Evolutionary conservation across 305 asterid genomes (phyloP), one percentile per base, ranked within the genome.

Genomic region (Fraxinus sp.): DNA sequence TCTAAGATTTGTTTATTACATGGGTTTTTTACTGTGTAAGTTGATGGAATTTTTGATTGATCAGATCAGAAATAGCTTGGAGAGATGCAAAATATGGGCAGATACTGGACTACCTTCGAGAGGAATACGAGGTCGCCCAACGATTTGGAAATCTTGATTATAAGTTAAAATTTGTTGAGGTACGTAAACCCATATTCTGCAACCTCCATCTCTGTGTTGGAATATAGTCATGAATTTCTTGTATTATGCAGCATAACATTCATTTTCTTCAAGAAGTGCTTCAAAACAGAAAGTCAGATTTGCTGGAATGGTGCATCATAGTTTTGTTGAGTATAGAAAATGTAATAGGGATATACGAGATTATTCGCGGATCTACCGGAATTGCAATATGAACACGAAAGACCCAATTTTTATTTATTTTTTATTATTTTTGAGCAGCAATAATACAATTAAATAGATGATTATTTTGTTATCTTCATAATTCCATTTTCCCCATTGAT

Each of bases 201-300:
- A 59, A 76, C 59, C 79, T 18, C 16, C 8, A 13, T 44, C 16
- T 10, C 4, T 37, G 2, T 44, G 52, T 10, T 10, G 52, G 14
- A 44, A 44, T 44, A 41, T 41, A 44, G 35, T 57, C 4, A 44
- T n/a, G 68, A 57, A 57, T 57, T 5, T 57, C 22, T 57, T 6
- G 59, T 57, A n/a, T 39, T 16, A 16, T 24, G 24, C 98, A 96
- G 99, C 99, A 96, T 82, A 96, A 96, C 90, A 93, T 96, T 78
- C 98, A 96, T 89, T 96, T 96, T 89, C 98, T 96, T 57, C 98
- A 94, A 88, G 98, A 94, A 90, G 98, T 92, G 80, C 98, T 96
- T 64, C 99, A 94, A 83, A 96, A 96, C 80, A 84, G 98, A 20
- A 94, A 93, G 52, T 44, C 52, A 10, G 97, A 96, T 89, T 88